Percentiles rank a stretch among this genome's conserved stretches.
Conservation (phyloP, 805 yeast species). For the Aciculoconidium aculeatum region DNA sequence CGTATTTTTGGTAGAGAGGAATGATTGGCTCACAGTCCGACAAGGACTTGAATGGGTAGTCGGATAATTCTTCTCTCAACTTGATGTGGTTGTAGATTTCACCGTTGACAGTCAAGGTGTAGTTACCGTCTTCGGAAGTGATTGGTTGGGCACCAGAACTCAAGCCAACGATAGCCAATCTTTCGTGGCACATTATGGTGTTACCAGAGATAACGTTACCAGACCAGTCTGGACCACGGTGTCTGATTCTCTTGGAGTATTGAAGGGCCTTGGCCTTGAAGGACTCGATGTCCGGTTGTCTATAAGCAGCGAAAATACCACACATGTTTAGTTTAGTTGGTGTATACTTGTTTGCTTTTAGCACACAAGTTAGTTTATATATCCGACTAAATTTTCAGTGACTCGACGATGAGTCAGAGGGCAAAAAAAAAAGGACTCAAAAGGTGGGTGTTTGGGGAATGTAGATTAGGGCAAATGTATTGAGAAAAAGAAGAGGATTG, state of each 20-base stretch:
- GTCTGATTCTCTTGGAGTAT: constrained; percentile 88
- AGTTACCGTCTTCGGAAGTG: constrained; percentile 68
- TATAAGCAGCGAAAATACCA: constrained; percentile 94
- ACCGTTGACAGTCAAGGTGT: constrained; percentile 85
- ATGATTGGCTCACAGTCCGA: constrained; percentile 98
- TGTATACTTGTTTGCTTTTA: too few species aligned
- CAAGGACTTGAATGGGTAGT: constrained; percentile 75
- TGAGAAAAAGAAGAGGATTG: too few species aligned
- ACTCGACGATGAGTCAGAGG: constrained; percentile 6
- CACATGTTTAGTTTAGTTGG: constrained; percentile 53
- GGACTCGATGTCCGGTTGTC: constrained; percentile 68
- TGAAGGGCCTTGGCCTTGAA: constrained; percentile 88
- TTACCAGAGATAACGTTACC: constrained; percentile 78
- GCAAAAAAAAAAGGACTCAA: too few species aligned
- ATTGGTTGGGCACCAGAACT: constrained; percentile 99
- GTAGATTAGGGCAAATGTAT: too few species aligned
- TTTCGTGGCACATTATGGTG: constrained; percentile 88
- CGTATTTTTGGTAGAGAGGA: constrained; percentile 85
- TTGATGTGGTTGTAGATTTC: constrained; percentile 97
- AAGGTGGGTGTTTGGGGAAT: not conserved
- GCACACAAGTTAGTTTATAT: not conserved
- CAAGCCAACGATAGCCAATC: constrained; percentile 95
- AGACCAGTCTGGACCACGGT: constrained; percentile 99
- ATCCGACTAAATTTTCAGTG: too few species aligned
- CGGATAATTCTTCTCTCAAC: constrained; percentile 68